Evolutionary conservation across 2,329 filamentous ascomycete species (phyloP).

Genomic region (Stagonosporopsis chrysanthemi): DNA sequence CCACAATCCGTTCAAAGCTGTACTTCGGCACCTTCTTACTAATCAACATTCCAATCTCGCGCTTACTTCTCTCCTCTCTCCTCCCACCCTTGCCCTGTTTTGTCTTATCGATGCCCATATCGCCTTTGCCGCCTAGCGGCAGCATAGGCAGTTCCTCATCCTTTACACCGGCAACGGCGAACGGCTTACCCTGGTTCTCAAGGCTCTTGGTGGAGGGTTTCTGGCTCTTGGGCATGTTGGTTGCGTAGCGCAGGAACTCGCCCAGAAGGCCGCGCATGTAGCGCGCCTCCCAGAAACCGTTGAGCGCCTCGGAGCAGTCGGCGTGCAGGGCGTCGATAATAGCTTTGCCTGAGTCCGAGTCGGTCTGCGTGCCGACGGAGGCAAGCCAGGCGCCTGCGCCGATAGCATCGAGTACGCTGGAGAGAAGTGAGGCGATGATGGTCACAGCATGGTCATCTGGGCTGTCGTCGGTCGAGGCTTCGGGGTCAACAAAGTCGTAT

Average conservation of each 20-base stretch:
- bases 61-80: conserved; percentile 69
- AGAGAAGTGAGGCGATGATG: conserved; percentile 74
- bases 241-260: conserved; percentile 68
- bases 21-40: conserved; percentile 84
- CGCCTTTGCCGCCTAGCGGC: conserved; percentile 74
- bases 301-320: conserved; percentile 74
- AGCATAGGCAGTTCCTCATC: conserved; percentile 61
- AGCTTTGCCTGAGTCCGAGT: conserved; percentile 64
- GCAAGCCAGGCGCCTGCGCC: conserved; percentile 76
- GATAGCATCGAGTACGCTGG: conserved; percentile 77
- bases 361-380: conserved; percentile 57
- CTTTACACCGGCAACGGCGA: conserved; percentile 52
- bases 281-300: conserved; percentile 73
- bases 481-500: conserved; percentile 68
- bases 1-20: conserved; percentile 75
- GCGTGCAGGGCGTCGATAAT: conserved; percentile 71
- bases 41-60: conserved; percentile 79
- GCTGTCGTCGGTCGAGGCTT: conserved; percentile 51
- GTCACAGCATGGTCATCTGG: conserved; percentile 73
- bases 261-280: conserved; percentile 70
- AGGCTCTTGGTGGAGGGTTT: conserved; percentile 44
- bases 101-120: conserved; percentile 54
- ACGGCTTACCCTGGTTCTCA: conserved; percentile 56
- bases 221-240: conserved; percentile 37
- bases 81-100: conserved; percentile 74